Base-by-base conservation (phyloP, 768 basidiomycete species). In the Suillus variegatus region DNA sequence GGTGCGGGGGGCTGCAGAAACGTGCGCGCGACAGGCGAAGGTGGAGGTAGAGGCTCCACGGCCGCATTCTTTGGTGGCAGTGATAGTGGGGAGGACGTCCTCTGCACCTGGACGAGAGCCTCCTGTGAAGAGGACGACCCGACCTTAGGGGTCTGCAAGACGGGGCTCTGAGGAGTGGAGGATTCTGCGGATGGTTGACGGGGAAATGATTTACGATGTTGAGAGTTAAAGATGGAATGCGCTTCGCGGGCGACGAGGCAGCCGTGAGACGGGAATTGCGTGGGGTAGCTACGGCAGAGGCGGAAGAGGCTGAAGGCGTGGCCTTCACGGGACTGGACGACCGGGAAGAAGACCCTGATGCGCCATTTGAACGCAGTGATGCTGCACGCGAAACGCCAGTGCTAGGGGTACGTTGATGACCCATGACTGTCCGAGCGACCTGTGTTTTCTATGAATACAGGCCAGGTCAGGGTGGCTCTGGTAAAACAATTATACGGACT, bases 321-420 rank as follows among this genome's bases (percentile, higher is more conserved):
- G 82, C 77, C 71, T 89, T 89, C 32, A 78, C 81, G 22, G 91
- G 92, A 73, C 90, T 93, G 5, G 78, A 75, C 8, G 91, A 85
- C 22, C 91, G 87, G 10, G 89, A 85, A 20, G 90, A 88, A 40
- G 79, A 75, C 25, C 40, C 58, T 58, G 79, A 68, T 51, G 75
- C 72, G 25, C 65, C 71, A 2, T 83, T 80, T 7, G 84, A 82
- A 32, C 86, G 81, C 16, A 72, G 75, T 68, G 66, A 81, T 69
- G 70, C 79, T 74, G 67, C 80, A 60, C 63, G 87, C 72, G 79
- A 54, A n/a, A 71, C 75, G 47, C 82, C 77, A 6, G 77, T 75
- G 65, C 86, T 92, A n/a, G 82, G 73, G 0, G 87, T 86, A 36
- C 90, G 84, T 66, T 87, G 85, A 74, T 93, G 91, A 14, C 85